These are phyloP conservation scores for Skeletonema grethae DNA, from an alignment of 108 stramenopile species.

Conservation along the genomic window DNA sequence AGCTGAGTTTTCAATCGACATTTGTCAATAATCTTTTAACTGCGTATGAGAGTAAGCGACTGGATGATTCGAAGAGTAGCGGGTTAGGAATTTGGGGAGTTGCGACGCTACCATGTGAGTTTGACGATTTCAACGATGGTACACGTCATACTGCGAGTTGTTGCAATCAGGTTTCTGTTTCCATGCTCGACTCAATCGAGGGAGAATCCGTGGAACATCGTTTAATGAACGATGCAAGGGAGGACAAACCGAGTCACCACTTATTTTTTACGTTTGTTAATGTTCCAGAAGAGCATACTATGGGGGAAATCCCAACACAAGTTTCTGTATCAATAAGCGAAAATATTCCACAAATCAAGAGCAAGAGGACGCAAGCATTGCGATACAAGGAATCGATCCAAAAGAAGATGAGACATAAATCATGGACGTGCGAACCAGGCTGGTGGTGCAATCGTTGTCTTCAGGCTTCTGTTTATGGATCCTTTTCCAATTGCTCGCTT, in stretches of 20 bases:
- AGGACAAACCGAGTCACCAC: slow-evolving; percentile 17
- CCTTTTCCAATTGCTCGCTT: slow-evolving; percentile 43
- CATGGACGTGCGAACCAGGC: slow-evolving; percentile 40
- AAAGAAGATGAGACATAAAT: slow-evolving; percentile 20
- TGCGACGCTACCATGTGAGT: slow-evolving; percentile 34
- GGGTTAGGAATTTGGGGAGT: slow-evolving; percentile 28
- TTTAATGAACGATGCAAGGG: slow-evolving; percentile 8
- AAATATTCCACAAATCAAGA: neutral
- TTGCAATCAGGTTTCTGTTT: slow-evolving; percentile 41
- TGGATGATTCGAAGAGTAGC: neutral
- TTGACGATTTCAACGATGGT: slow-evolving; percentile 8
- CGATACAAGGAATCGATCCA: slow-evolving; percentile 40
- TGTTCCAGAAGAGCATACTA: slow-evolving; percentile 2
- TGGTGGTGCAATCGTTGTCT: slow-evolving; percentile 61
- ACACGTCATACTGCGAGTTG: slow-evolving; percentile 8
- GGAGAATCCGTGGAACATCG: slow-evolving; percentile 1
- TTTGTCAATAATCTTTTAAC: slow-evolving; percentile 39
- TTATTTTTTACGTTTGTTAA: slow-evolving; percentile 33
- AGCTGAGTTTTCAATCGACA: slow-evolving; percentile 43
- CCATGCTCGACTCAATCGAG: slow-evolving; percentile 21
- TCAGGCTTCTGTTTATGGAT: slow-evolving; percentile 41
- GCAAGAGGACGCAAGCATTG: neutral
- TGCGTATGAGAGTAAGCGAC: slow-evolving; percentile 17
- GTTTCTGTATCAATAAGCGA: slow-evolving; percentile 1
- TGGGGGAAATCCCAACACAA: neutral